These are phyloP conservation scores for Lodderomyces oxycetoniae DNA, from an alignment of 1,139 yeast species.

Conservation along the genomic window DNA sequence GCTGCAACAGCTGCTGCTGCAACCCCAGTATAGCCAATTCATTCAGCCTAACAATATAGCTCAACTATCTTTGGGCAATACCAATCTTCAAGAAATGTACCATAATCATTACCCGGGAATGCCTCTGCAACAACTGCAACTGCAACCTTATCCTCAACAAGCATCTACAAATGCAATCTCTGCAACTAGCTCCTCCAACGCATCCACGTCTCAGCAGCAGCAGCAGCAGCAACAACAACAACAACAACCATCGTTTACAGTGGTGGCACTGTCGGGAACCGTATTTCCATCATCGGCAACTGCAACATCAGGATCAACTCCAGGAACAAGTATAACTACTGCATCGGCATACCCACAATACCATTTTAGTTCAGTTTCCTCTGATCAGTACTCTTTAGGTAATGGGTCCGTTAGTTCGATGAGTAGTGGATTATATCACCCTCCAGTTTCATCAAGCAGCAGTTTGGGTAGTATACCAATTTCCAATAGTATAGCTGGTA, in stretches of 20 bases:
- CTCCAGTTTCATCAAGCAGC: constrained; percentile 5
- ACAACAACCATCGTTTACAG: constrained; percentile 2
- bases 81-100: background rate
- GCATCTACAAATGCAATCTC: constrained; percentile 5
- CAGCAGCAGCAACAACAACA: constrained; percentile 3
- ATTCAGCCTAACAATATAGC: background rate
- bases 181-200: background rate
- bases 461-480: constrained; percentile 11
- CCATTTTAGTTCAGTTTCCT: constrained; percentile 13
- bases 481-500: no score
- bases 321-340: background rate
- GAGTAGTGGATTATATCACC: constrained; percentile 7
- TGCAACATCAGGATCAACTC: constrained; percentile 9
- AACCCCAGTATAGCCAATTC: background rate
- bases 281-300: constrained; percentile 9
- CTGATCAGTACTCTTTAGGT: constrained; percentile 13
- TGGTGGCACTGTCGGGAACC: constrained; percentile 8
- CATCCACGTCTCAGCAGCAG: constrained; percentile 5
- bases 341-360: constrained; percentile 9
- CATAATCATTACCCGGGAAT: constrained; percentile 5
- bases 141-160: background rate
- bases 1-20: background rate
- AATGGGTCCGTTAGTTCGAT: constrained; percentile 14
- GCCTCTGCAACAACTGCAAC: constrained; percentile 1
- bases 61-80: no score